phyloP scores from a whole-genome alignment of 345 rosid species.

The Gossypioides kirkii region DNA sequence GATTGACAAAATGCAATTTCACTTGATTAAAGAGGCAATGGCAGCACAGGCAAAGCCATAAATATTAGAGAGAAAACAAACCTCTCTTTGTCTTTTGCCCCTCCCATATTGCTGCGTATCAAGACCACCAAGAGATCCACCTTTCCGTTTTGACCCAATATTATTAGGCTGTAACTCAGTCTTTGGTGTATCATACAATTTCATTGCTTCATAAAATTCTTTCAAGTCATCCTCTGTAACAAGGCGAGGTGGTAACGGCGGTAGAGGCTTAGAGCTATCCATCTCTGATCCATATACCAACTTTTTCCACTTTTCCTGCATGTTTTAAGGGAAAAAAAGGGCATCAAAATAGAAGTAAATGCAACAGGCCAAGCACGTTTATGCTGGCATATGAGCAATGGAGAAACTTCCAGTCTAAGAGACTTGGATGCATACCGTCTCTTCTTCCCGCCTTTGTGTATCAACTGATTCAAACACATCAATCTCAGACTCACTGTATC shows the following conservation, averaged over 20 bases:
- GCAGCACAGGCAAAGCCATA: not conserved
- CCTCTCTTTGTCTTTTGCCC: constrained; percentile 97
- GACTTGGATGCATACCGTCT: constrained; percentile 45
- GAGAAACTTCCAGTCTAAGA: constrained; percentile 1
- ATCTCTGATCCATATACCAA: constrained; percentile 43
- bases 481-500: constrained; percentile 76
- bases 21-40: constrained; percentile 3
- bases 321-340: not conserved
- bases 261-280: constrained; percentile 35
- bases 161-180: constrained; percentile 35
- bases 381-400: not conserved
- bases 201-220: constrained; percentile 65
- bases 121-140: constrained; percentile 47
- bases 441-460: constrained; percentile 61
- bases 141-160: constrained; percentile 58
- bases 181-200: constrained; percentile 59
- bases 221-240: constrained; percentile 78
- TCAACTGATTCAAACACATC: constrained; percentile 89
- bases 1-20: constrained; percentile 4
- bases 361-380: constrained; percentile 15
- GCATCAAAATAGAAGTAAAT: constrained; percentile 7
- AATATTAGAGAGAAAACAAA: constrained; percentile 31
- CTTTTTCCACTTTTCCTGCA: constrained; percentile 70
- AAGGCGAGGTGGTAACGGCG: constrained; percentile 72
- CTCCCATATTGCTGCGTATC: constrained; percentile 84